These are phyloP conservation scores for Picea engelmannii DNA, from an alignment of 83 land plant genomes.

Conservation along the genomic window DNA sequence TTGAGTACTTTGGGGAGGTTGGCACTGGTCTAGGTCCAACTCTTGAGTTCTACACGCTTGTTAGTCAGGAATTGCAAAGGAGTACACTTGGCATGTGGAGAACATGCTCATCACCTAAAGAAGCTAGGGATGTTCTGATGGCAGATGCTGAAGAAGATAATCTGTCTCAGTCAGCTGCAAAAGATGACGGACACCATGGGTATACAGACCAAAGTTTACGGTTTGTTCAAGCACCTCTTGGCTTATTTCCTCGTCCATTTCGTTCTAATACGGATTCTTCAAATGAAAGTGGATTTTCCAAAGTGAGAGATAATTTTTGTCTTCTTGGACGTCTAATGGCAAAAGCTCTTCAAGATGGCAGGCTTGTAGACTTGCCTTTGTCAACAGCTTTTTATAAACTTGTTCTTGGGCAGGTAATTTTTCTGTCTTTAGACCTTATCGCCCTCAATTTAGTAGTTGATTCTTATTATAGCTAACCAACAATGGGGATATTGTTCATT, in stretches of 20 bases:
- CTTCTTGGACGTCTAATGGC: slow-evolving; percentile 91
- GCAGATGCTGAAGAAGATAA: slow-evolving; percentile 24
- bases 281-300: slow-evolving; percentile 22
- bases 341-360: slow-evolving; percentile 94
- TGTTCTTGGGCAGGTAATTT: slow-evolving; percentile 81
- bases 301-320: slow-evolving; percentile 69
- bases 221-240: slow-evolving; percentile 43
- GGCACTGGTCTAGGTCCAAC: slow-evolving; percentile 66
- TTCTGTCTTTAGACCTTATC: background rate
- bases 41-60: slow-evolving; percentile 56
- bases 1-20: slow-evolving; percentile 58
- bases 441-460: background rate
- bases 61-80: slow-evolving; percentile 62
- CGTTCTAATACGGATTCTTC: slow-evolving; percentile 22
- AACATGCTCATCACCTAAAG: slow-evolving; percentile 13
- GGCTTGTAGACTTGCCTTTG: slow-evolving; percentile 87
- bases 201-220: slow-evolving; percentile 22
- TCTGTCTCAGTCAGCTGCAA: background rate
- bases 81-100: slow-evolving; percentile 52
- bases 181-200: slow-evolving; percentile 14
- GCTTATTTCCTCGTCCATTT: slow-evolving; percentile 60
- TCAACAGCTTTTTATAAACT: slow-evolving; percentile 90
- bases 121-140: background rate
- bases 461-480: background rate
- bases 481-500: background rate